Conservation (phyloP, 176 grass and related monocot genomes). For the Oropetium thomaeum region DNA sequence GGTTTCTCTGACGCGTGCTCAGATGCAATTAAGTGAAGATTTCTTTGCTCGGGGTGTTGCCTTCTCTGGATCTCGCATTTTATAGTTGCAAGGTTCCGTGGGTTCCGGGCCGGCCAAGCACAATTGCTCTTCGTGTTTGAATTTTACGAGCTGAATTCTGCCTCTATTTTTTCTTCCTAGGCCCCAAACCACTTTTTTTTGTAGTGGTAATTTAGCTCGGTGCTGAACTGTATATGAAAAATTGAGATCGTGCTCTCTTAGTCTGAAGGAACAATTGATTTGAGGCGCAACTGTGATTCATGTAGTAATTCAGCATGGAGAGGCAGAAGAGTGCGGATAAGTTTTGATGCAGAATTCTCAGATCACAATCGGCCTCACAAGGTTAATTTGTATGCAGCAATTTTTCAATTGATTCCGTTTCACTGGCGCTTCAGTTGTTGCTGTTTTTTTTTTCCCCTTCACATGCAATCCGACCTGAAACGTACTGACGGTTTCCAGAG, state of each 20-base stretch:
- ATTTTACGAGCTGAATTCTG: not conserved
- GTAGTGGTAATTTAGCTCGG: not conserved
- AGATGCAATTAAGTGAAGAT: not conserved
- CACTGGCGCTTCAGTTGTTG: not conserved
- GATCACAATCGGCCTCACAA: not conserved
- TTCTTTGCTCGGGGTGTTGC: not conserved
- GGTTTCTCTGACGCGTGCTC: not conserved
- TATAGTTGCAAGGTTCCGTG: not conserved
- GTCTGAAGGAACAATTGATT: not conserved
- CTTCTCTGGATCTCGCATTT: conserved; percentile 25
- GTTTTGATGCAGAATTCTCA: conserved; percentile 14
- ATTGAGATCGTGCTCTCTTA: not conserved
- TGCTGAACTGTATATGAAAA: not conserved
- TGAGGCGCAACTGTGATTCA: not conserved
- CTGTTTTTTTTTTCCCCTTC: not conserved
- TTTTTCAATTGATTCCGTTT: not conserved
- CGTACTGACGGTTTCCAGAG: not conserved
- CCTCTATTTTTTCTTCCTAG: too few species aligned
- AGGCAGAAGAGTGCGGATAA: not conserved
- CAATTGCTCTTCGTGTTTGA: not conserved
- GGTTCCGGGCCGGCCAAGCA: not conserved
- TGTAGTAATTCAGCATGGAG: not conserved
- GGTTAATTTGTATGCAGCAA: not conserved
- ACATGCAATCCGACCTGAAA: not conserved
- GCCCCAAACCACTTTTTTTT: not conserved